Evolutionary conservation across 768 basidiomycete genomes (phyloP).

Genomic region (Sistotremastrum suecicum): DNA sequence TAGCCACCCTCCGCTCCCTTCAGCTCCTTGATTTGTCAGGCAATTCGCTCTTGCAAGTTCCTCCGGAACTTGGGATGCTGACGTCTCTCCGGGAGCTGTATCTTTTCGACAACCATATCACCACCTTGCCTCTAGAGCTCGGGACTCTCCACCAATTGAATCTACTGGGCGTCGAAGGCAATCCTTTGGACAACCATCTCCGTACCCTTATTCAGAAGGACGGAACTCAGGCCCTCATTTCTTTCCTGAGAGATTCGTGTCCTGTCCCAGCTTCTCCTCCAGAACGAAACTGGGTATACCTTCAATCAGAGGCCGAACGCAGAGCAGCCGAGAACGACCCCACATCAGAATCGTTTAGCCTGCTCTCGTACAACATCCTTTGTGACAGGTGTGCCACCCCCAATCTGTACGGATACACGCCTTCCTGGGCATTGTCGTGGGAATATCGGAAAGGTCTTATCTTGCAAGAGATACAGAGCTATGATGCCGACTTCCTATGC

Average conservation of each 20-base stretch:
- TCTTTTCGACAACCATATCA: conserved; percentile 90
- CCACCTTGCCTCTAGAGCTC: conserved; percentile 71
- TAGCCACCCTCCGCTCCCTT: conserved; percentile 71
- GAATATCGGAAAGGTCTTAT: conserved; percentile 84
- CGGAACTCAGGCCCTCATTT: conserved; percentile 80
- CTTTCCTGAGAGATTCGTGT: conserved; percentile 87
- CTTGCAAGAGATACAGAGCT: conserved; percentile 65
- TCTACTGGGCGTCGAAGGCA: conserved; percentile 93
- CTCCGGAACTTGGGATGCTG: conserved; percentile 83
- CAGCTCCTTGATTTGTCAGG: conserved; percentile 85
- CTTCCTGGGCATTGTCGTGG: conserved; percentile 94
- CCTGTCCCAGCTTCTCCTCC: conserved; percentile 72
- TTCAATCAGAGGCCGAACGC: conserved; percentile 43
- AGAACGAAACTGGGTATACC: conserved; percentile 59
- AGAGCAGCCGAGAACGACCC: conserved; percentile 49
- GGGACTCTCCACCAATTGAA: conserved; percentile 87
- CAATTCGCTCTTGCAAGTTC: conserved; percentile 65
- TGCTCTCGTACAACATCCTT: conserved; percentile 88
- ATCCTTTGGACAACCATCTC: conserved; percentile 68
- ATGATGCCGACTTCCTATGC: conserved; percentile 82
- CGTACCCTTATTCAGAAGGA: conserved; percentile 84
- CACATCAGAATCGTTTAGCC: conserved; percentile 59
- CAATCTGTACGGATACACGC: conserved; percentile 89
- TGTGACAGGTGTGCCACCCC: conserved; percentile 85
- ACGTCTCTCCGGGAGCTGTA: conserved; percentile 83